A percentile compares a stretch with the other conserved stretches of the same genome.
Evolutionary conservation across 306 rosid species (phyloP).

Genomic region (Sindora glabra): DNA sequence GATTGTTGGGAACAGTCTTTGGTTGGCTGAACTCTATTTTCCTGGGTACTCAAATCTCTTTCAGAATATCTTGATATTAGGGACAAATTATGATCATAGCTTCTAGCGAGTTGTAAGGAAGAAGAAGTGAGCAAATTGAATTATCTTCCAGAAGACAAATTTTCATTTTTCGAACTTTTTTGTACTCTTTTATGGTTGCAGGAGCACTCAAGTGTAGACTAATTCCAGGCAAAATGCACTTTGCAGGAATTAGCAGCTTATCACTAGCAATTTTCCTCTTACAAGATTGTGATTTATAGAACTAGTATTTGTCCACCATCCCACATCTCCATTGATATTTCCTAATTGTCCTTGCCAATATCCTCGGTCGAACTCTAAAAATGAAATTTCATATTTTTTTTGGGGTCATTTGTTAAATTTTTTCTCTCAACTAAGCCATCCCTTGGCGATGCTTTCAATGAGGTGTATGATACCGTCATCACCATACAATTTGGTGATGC

Average conservation of each 20-base stretch:
- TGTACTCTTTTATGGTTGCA: conserved; percentile 48
- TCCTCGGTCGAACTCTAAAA: no score
- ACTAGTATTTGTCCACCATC: conserved; percentile 31
- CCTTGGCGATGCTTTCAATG: no score
- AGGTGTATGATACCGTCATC: no score
- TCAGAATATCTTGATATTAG: conserved; percentile 32
- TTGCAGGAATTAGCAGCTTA: conserved; percentile 33
- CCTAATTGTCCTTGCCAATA: no score
- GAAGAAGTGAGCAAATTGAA: conserved; percentile 26
- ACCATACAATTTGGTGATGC: no score
- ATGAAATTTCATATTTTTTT: no score
- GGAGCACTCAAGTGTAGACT: conserved; percentile 81
- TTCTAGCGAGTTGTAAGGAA: conserved; percentile 31
- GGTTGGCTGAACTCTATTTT: conserved; percentile 35
- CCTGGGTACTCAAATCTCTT: conserved; percentile 34
- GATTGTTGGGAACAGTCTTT: conserved; percentile 55
- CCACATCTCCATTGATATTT: no score
- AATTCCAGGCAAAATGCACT: conserved; percentile 59
- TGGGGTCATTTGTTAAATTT: no score
- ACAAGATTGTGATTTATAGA: conserved; percentile 34
- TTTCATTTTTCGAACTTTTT: conserved; percentile 30
- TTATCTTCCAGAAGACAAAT: conserved; percentile 38
- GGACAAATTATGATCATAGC: conserved; percentile 36
- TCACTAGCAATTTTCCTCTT: conserved; percentile 30
- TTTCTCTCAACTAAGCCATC: no score